Evolutionary conservation across 228 moss, liverwort and hornwort genomes (phyloP).

Genomic region (Sphagnum fallax): DNA sequence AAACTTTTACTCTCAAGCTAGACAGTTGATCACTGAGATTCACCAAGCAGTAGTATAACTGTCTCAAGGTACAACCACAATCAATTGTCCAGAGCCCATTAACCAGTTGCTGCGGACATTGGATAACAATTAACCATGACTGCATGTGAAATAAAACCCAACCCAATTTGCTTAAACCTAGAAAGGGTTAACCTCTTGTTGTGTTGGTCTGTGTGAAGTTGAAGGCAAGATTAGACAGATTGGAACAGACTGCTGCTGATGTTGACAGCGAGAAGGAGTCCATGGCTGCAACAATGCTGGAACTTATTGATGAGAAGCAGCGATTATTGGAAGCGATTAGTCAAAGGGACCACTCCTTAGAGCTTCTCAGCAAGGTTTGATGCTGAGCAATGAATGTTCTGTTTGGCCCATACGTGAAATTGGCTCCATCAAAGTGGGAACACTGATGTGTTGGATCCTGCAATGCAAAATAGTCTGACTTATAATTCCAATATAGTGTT

Average conservation of each 20-base stretch:
- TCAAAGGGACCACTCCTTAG: conserved; percentile 13
- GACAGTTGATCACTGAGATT: too few relatives aligned
- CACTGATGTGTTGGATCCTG: neutral
- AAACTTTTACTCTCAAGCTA: too few relatives aligned
- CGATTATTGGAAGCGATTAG: conserved; percentile 26
- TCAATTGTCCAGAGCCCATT: too few relatives aligned
- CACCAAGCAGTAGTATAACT: too few relatives aligned
- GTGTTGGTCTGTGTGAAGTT: neutral
- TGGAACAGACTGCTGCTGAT: conserved; percentile 1
- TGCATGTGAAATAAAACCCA: too few relatives aligned
- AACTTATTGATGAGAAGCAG: conserved; percentile 34
- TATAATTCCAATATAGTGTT: too few relatives aligned
- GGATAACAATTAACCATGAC: too few relatives aligned
- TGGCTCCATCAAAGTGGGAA: neutral
- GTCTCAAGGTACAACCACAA: too few relatives aligned
- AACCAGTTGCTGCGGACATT: too few relatives aligned
- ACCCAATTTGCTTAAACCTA: too few relatives aligned
- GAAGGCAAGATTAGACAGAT: neutral
- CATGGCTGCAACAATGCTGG: conserved; percentile 24
- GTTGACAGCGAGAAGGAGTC: conserved; percentile 10
- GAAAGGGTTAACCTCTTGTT: too few relatives aligned
- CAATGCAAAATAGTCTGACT: too few relatives aligned
- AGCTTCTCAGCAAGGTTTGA: conserved; percentile 24
- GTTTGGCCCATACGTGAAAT: neutral
- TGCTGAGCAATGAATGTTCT: neutral